phyloP scores from a whole-genome alignment of 306 rosid species.

The Sindora glabra region DNA sequence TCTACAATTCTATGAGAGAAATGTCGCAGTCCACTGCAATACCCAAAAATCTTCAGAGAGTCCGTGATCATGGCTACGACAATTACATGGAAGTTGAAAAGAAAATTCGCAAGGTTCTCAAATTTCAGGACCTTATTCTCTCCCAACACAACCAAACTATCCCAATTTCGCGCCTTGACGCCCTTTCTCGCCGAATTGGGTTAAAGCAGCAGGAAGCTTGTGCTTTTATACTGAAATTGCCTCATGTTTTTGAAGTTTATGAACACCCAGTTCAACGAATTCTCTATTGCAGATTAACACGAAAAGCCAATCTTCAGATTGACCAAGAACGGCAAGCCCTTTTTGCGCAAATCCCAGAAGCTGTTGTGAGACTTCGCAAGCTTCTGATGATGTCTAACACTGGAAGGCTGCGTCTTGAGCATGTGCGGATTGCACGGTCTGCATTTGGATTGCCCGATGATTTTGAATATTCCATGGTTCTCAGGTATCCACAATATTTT shows the following conservation, averaged over 20 bases:
- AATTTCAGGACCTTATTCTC: constrained; percentile 58
- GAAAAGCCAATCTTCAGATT: constrained; percentile 68
- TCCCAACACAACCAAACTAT: constrained; percentile 47
- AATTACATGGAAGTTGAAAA: constrained; percentile 89
- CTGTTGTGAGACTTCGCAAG: constrained; percentile 70
- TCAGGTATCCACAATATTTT: constrained; percentile 58
- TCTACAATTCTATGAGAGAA: constrained; percentile 22
- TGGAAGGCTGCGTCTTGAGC: constrained; percentile 65
- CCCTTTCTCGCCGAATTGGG: constrained; percentile 65
- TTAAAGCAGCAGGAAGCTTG: constrained; percentile 59
- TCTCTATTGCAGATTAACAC: constrained; percentile 64
- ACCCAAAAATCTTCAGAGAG: constrained; percentile 53
- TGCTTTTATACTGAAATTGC: constrained; percentile 70
- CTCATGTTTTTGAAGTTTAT: constrained; percentile 72
- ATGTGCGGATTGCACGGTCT: constrained; percentile 64
- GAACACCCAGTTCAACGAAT: constrained; percentile 89
- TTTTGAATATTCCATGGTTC: constrained; percentile 67
- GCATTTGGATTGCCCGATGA: constrained; percentile 75
- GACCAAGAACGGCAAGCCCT: constrained; percentile 58
- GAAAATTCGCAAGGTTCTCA: constrained; percentile 69
- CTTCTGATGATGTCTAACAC: constrained; percentile 73
- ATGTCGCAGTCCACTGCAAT: constrained; percentile 72
- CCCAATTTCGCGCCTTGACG: constrained; percentile 65
- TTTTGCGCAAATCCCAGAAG: constrained; percentile 35
- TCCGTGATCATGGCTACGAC: constrained; percentile 87